A percentile compares a stretch with the other conserved stretches of the same genome.
Conservation (phyloP, 352 stramenopile genomes). For the Peronosclerospora sorghi region DNA sequence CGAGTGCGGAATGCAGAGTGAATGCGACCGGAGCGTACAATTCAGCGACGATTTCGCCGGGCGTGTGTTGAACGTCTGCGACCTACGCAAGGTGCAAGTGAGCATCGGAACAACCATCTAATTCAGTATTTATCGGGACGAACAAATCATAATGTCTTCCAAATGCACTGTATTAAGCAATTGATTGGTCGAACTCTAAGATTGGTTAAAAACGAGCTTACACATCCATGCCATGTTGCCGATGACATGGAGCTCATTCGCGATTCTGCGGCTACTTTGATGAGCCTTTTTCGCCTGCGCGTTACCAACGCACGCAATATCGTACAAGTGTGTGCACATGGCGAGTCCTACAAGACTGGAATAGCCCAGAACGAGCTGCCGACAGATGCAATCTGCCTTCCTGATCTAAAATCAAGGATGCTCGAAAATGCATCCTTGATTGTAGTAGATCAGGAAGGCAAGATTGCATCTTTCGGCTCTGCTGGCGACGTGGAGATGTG, state of each 20-base stretch:
- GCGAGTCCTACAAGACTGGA: constrained; percentile 56
- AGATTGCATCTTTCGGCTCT: no score
- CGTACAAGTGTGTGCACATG: constrained; percentile 57
- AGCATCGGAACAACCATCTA: not conserved
- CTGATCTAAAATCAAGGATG: no score
- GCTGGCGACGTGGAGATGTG: no score
- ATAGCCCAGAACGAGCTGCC: constrained; percentile 49
- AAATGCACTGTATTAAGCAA: constrained; percentile 8
- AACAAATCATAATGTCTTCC: not conserved
- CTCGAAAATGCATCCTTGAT: constrained; percentile 49
- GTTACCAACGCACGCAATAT: constrained; percentile 55
- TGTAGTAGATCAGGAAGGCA: constrained; percentile 16
- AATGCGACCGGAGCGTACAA: no score
- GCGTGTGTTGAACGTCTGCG: no score
- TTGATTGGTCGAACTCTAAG: constrained; percentile 10
- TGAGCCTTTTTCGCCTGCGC: constrained; percentile 65
- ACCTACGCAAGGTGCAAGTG: no score
- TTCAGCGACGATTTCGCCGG: no score
- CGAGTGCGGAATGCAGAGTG: constrained; percentile 3
- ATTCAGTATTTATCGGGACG: not conserved
- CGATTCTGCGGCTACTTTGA: constrained; percentile 14
- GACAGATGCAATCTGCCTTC: no score
- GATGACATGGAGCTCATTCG: constrained; percentile 17
- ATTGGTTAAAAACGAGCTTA: constrained; percentile 11
- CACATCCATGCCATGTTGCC: constrained; percentile 4